Evolutionary conservation across 116 monocot genomes (phyloP).

Genomic region (Iris pallida): DNA sequence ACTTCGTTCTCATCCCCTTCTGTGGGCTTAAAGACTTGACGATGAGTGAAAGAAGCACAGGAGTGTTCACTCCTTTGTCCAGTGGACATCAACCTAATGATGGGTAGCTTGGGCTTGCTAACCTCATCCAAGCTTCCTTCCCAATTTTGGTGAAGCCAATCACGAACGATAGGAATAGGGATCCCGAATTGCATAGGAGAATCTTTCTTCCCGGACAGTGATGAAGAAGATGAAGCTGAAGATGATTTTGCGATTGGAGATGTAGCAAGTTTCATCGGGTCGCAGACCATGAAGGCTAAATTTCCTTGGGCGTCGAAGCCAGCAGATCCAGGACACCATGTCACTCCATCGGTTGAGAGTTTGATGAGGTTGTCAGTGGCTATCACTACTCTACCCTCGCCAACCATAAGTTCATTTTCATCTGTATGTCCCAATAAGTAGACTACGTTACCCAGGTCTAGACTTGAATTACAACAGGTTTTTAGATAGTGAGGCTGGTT

Average conservation of each 20-base stretch:
- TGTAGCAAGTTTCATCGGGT: slow-evolving; percentile 89
- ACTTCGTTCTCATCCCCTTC: slow-evolving; percentile 40
- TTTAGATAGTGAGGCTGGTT: slow-evolving; percentile 65
- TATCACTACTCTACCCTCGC: slow-evolving; percentile 82
- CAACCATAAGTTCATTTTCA: slow-evolving; percentile 56
- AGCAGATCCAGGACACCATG: slow-evolving; percentile 80
- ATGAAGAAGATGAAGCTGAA: slow-evolving; percentile 66
- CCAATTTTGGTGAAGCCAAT: slow-evolving; percentile 95
- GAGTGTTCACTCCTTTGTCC: slow-evolving; percentile 67
- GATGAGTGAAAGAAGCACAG: slow-evolving; percentile 55
- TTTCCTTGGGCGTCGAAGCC: slow-evolving; percentile 92
- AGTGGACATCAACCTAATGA: slow-evolving; percentile 61
- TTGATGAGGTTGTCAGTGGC: slow-evolving; percentile 96
- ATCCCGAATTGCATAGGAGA: slow-evolving; percentile 73
- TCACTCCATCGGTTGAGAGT: slow-evolving; percentile 61
- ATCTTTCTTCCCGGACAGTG: slow-evolving; percentile 57
- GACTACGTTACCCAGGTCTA: slow-evolving; percentile 66
- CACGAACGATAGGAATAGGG: slow-evolving; percentile 76
- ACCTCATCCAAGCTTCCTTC: slow-evolving; percentile 91
- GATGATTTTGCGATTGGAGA: slow-evolving; percentile 75
- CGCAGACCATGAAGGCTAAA: slow-evolving; percentile 92
- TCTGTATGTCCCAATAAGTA: slow-evolving; percentile 57
- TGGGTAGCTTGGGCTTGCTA: slow-evolving; percentile 71
- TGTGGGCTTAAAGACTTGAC: slow-evolving; percentile 53
- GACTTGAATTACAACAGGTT: slow-evolving; percentile 55